Evolutionary conservation across 2,329 filamentous ascomycete genomes (phyloP), one percentile per base, ranked within the genome.

Genomic region (Lachnellula occidentalis): DNA sequence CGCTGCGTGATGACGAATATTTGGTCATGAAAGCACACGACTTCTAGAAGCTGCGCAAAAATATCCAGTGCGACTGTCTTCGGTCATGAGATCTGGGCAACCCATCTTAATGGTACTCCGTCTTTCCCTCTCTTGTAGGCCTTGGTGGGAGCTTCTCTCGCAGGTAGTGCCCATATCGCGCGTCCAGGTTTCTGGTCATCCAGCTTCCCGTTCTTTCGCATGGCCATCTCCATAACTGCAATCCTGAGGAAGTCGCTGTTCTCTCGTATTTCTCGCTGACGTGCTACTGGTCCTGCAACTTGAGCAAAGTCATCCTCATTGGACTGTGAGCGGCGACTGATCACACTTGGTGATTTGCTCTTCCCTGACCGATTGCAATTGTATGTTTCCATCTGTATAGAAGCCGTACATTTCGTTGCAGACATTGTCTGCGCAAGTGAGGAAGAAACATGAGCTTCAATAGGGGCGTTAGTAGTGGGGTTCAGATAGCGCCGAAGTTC

Each of bases 371-470:
- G 60, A 27, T 63, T 70, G 34, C 62, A 54, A 34, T 82, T 76
- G 73, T 87, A 87, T 0, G 84, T 87, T 64, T 86, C 82, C 83
- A 87, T 86, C 67, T 87, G 83, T 55, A 87, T 87, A 1, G 84
- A 86, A 24, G 84, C 82, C 14, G 82, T 85, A 64, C 80, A 86
- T 50, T 73, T 72, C 56, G 73, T 70, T 67, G 67, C 54, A 64
- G 69, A 54, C 61, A 61, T 67, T 21, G 66, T 69, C 57, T 66
- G 66, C n/a, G 65, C 59, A 24, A 66, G 73, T 24, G 67, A 72
- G 53, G 64, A 52, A 27, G 61, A 62, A 27, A 69, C 61, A 57
- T 69, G 67, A 47, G 67, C 66, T 53, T 79, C 76, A 37, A 76
- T 71, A 17, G 74, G 76, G 6, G 73, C 70, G 48, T 71, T 75